Evolutionary conservation across 192 early-diverging fungal genomes (phyloP).

Genomic region (Oehlia diaphana): DNA sequence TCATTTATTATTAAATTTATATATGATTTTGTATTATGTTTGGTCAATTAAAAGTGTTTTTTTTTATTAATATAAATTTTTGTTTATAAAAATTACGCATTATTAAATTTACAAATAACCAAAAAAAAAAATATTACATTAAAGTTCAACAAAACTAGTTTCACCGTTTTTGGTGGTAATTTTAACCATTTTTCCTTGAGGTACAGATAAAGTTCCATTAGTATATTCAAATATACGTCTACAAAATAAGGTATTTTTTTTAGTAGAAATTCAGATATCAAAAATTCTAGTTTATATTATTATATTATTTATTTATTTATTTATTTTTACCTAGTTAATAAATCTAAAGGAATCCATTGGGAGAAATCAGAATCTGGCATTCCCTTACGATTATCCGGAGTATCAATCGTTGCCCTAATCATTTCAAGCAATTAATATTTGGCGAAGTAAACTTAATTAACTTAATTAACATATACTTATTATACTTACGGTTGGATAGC

Average conservation of each 20-base stretch:
- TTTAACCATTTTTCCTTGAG: slow-evolving; percentile 63
- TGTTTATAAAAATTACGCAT: no score
- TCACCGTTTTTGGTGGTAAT: slow-evolving; percentile 58
- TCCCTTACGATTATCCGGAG: slow-evolving; percentile 83
- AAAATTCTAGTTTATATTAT: neutral
- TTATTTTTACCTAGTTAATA: slow-evolving; percentile 61
- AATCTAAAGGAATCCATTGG: slow-evolving; percentile 80
- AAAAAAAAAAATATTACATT: no score
- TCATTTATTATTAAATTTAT: neutral
- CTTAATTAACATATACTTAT: no score
- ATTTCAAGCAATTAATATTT: neutral
- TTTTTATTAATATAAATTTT: no score
- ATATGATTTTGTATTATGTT: neutral
- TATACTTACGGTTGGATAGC: slow-evolving; percentile 64
- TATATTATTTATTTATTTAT: neutral
- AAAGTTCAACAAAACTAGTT: slow-evolving; percentile 37
- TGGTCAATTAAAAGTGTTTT: no score
- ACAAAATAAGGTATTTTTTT: neutral
- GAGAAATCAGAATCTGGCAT: slow-evolving; percentile 84
- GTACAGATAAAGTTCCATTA: slow-evolving; percentile 40
- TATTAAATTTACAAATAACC: no score
- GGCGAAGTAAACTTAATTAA: neutral
- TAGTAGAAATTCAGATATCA: neutral
- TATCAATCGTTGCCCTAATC: slow-evolving; percentile 78
- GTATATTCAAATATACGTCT: slow-evolving; percentile 63